These are phyloP conservation scores for Lentinula novae-zelandiae DNA, from an alignment of 1,284 basidiomycete genomes.

Conservation along the genomic window DNA sequence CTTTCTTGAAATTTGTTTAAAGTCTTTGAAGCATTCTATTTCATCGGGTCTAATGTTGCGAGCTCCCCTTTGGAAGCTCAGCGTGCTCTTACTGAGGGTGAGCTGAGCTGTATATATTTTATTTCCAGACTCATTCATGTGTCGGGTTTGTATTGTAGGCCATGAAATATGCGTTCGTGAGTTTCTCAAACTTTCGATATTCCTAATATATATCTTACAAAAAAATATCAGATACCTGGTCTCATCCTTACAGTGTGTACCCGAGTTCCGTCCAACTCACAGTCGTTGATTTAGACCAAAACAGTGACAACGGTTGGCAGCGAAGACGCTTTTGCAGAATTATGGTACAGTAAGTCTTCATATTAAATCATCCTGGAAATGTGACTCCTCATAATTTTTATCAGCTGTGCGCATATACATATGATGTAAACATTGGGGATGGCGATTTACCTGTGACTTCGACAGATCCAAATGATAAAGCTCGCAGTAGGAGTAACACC, in stretches of 20 bases:
- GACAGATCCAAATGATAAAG: constrained; percentile 46
- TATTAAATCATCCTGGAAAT: not conserved
- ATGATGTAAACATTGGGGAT: not conserved
- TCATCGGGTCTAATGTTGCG: constrained; percentile 74
- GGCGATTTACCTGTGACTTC: not conserved
- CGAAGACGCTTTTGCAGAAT: constrained; percentile 74
- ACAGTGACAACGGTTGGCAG: constrained; percentile 69
- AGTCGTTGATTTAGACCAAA: not conserved
- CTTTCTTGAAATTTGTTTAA: not conserved
- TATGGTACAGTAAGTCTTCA: constrained; percentile 61
- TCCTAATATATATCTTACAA: not conserved
- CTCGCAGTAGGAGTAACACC: constrained; percentile 58
- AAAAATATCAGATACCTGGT: constrained; percentile 47
- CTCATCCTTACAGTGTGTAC: constrained; percentile 49
- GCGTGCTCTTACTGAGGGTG: constrained; percentile 53
- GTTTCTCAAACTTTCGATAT: constrained; percentile 15
- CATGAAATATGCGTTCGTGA: constrained; percentile 59
- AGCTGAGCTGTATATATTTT: constrained; percentile 2
- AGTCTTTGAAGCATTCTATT: constrained; percentile 24
- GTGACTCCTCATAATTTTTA: not conserved
- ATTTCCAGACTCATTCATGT: not conserved
- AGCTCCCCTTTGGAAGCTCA: constrained; percentile 45
- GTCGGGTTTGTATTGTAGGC: not conserved
- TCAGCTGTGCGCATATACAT: not conserved
- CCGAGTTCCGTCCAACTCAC: not conserved